A percentile compares a stretch with the other conserved stretches of the same genome.
phyloP scores from a whole-genome alignment of 2,329 filamentous ascomycete species.

The Aspergillus bombycis region DNA sequence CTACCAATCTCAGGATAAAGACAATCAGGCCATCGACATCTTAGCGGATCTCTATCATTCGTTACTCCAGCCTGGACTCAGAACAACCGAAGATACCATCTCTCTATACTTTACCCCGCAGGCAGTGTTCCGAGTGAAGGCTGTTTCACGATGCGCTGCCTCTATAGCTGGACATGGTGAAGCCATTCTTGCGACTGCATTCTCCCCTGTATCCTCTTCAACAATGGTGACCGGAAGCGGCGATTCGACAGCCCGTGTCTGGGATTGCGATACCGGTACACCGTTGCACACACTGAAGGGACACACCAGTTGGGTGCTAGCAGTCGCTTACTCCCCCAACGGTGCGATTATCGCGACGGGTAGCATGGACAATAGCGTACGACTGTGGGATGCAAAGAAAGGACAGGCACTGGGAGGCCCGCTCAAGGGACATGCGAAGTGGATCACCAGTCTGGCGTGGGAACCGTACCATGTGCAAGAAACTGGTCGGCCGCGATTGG shows the following conservation, averaged over 20 bases:
- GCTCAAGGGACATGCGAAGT: slow-evolving; percentile 85
- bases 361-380: slow-evolving; percentile 89
- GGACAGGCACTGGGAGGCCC: slow-evolving; percentile 72
- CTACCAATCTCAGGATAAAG: slow-evolving; percentile 50
- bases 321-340: slow-evolving; percentile 85
- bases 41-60: slow-evolving; percentile 54
- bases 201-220: slow-evolving; percentile 76
- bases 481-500: slow-evolving; percentile 73
- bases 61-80: slow-evolving; percentile 53
- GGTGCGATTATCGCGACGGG: slow-evolving; percentile 81
- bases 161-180: slow-evolving; percentile 90
- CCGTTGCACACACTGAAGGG: slow-evolving; percentile 83
- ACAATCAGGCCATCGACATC: slow-evolving; percentile 48
- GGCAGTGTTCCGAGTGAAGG: slow-evolving; percentile 89
- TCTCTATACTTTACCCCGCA: slow-evolving; percentile 74
- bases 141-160: slow-evolving; percentile 86
- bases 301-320: slow-evolving; percentile 87
- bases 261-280: slow-evolving; percentile 93
- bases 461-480: slow-evolving; percentile 87
- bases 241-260: slow-evolving; percentile 87
- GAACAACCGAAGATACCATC: slow-evolving; percentile 64
- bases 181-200: slow-evolving; percentile 82
- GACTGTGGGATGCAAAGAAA: slow-evolving; percentile 83
- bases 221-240: slow-evolving; percentile 86
- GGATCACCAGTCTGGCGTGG: slow-evolving; percentile 87